Evolutionary conservation across 2,329 filamentous ascomycete genomes (phyloP), one percentile per base, ranked within the genome.

Genomic region (Penicillium digitatum): DNA sequence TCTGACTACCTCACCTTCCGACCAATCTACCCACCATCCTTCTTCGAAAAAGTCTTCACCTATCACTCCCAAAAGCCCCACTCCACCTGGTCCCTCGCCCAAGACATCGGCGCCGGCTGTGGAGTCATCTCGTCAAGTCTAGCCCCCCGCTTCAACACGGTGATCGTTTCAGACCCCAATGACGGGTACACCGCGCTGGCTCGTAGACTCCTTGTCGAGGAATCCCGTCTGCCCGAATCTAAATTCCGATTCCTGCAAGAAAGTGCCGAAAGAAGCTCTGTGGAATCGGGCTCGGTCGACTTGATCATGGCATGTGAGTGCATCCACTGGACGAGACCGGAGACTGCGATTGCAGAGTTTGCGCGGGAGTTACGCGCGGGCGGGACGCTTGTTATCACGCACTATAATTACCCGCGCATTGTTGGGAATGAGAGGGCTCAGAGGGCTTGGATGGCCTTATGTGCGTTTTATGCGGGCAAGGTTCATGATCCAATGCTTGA

Each of bases 221-320:
- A 49, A 31, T 54, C 51, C 4, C 12, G 10, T 2, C 37, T 49
- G 0, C 24, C 45, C 1, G 45, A 48, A 43, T 42, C 45, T 6
- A 54, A n/a, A 2, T 48, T 54, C 44, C 20, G 14, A 2, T 54
- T 54, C 14, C 31, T 54, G 8, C 18, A 35, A 20, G 51, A 54
- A 48, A 49, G 44, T 11, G 51, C 51, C 9, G 51, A 49, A 27
- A 48, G 14, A 7, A 43, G 51, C 37, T 42, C 44, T 5, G 37
- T 54, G 20, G 31, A 49, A 11, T 16, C 51, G 7, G 51, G 16
- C 3, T 35, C 44, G 0, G 51, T 54, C 4, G 45, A 49, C 16
- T n/a, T 54, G 29, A 43, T 54, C 37, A 42, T 48, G 37, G 51
- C 38, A 3, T 54, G 51, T 11, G 51, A 54, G 26, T 54, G 51